A percentile compares a stretch with the other conserved stretches of the same genome.
Evolutionary conservation across 768 basidiomycete genomes (phyloP).

Genomic region (Mycena chlorophos): DNA sequence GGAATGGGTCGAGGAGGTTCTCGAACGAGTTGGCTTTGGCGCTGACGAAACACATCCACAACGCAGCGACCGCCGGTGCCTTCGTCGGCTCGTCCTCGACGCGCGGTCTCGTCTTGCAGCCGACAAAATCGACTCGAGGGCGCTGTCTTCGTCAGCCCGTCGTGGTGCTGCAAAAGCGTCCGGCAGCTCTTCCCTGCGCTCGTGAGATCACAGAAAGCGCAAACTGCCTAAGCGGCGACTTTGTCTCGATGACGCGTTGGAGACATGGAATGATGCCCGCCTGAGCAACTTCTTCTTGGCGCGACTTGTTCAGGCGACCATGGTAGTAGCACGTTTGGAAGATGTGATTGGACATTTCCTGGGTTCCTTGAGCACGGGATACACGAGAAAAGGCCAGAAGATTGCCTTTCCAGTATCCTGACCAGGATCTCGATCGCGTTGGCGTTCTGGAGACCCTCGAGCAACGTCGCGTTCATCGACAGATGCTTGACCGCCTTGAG

Average conservation of each 20-base stretch:
- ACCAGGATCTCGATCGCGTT: conserved; percentile 93
- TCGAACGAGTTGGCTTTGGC: conserved; percentile 92
- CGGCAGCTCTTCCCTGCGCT: conserved; percentile 93
- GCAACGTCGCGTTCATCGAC: conserved; percentile 86
- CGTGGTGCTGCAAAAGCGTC: conserved; percentile 88
- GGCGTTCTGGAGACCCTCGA: conserved; percentile 94
- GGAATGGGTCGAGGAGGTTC: conserved; percentile 86
- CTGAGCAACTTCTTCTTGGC: conserved; percentile 96
- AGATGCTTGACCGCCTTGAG: conserved; percentile 96
- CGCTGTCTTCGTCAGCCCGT: conserved; percentile 84
- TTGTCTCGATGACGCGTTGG: conserved; percentile 83
- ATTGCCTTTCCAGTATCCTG: conserved; percentile 77
- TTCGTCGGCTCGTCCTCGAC: conserved; percentile 88
- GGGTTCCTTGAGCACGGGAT: too few relatives aligned
- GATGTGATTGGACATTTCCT: conserved; percentile 97
- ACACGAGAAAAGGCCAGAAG: too few relatives aligned
- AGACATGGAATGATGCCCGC: conserved; percentile 93
- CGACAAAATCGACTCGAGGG: conserved; percentile 88
- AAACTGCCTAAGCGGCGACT: conserved; percentile 94
- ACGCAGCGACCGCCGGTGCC: conserved; percentile 57
- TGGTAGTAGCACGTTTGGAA: conserved; percentile 98
- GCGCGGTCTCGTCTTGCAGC: conserved; percentile 93
- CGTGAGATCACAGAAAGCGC: conserved; percentile 95
- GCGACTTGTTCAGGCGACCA: conserved; percentile 88
- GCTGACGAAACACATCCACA: conserved; percentile 78